phyloP scores from a whole-genome alignment of 2,329 filamentous ascomycete genomes.

The Microcera coccophila region DNA sequence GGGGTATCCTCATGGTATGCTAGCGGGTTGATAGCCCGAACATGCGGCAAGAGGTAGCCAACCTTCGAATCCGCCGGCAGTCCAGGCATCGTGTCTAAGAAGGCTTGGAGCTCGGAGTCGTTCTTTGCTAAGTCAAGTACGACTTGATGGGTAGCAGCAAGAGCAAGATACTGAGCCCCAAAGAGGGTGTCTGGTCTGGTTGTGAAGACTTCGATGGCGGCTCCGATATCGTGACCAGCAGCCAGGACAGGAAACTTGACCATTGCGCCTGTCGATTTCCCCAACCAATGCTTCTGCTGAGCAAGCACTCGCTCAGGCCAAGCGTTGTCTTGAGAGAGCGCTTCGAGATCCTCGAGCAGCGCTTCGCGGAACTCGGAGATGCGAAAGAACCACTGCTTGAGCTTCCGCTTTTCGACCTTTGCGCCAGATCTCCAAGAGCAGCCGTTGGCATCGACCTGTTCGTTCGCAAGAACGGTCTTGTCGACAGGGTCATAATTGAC shows the following conservation, averaged over 20 bases:
- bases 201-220: conserved; percentile 70
- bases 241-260: conserved; percentile 64
- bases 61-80: conserved; percentile 55
- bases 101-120: conserved; percentile 61
- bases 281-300: conserved; percentile 87
- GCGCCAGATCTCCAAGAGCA: conserved; percentile 84
- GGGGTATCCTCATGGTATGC: conserved; percentile 50
- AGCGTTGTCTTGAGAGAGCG: conserved; percentile 56
- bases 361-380: conserved; percentile 76
- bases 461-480: conserved; percentile 84
- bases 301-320: conserved; percentile 82
- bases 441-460: conserved; percentile 85
- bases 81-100: conserved; percentile 60
- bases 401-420: conserved; percentile 70
- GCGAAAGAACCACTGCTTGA: conserved; percentile 87
- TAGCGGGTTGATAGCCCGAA: conserved; percentile 64
- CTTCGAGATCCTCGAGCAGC: conserved; percentile 66
- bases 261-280: conserved; percentile 68
- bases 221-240: conserved; percentile 37
- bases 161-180: conserved; percentile 78
- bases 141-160: conserved; percentile 69
- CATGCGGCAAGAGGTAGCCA: conserved; percentile 62
- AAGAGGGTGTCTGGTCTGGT: conserved; percentile 84
- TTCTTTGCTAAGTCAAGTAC: conserved; percentile 57
- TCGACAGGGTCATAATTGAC: conserved; percentile 92